Conservation (phyloP, 208 protist species). For the Trypanosoma boissoni region DNA sequence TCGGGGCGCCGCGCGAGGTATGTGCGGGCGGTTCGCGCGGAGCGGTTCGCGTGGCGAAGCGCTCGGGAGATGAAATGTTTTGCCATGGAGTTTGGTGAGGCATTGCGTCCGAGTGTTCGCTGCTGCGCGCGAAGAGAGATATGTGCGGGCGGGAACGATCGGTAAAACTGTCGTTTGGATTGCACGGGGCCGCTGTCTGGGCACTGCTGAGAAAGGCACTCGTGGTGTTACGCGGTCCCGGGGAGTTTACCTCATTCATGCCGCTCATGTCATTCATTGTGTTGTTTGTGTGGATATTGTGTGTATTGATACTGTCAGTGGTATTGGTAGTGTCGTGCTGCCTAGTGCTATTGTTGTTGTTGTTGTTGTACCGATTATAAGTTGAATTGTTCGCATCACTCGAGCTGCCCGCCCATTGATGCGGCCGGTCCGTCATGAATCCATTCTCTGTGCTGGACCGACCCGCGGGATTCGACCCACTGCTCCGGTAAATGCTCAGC, state of each 20-base stretch:
- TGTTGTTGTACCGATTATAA: not conserved
- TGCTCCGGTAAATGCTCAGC: constrained; percentile 17
- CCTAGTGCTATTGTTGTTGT: not conserved
- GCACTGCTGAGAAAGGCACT: not conserved
- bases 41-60: not conserved
- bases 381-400: not conserved
- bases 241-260: not conserved
- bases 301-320: not conserved
- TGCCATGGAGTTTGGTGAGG: too few species aligned
- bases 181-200: too few species aligned
- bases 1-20: too few species aligned
- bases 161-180: too few species aligned
- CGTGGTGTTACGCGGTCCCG: not conserved
- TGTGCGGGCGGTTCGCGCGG: not conserved
- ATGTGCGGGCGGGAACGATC: not conserved
- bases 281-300: not conserved
- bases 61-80: too few species aligned
- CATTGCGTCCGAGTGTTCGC: not conserved
- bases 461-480: not conserved
- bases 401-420: not conserved
- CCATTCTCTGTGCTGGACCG: not conserved
- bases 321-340: not conserved
- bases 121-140: not conserved
- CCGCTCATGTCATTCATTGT: not conserved
- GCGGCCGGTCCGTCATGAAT: not conserved